Base-by-base conservation (phyloP, 257 asterid genomes). In the Nicotiana tabacum region DNA sequence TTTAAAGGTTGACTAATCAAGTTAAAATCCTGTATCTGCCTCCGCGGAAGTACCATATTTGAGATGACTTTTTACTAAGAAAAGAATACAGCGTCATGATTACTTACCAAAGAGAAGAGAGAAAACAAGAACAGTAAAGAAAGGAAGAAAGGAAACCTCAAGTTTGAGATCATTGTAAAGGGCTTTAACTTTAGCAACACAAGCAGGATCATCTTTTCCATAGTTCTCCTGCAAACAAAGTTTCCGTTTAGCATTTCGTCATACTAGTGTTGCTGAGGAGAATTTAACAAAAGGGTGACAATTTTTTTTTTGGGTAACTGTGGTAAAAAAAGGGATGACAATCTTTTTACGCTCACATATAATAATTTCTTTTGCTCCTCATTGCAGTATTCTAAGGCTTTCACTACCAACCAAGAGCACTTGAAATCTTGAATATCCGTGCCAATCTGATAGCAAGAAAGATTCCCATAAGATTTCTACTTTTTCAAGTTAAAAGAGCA, bases 381-480 rank as follows among this genome's bases (percentile, higher is more conserved):
- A 1, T 82, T 76, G 37, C 86, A 66, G 77, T 70, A 74, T 68
- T 88, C 89, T 0, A 88, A 17, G 35, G 89, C 89, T 83, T 84
- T 88, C 39, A 86, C 89, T 6, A 88, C 90, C 84, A 88, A 30
- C 90, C 90, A 88, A 37, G 90, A 85, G 85, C 90, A 88, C 72
- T 88, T 88, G 76, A 81, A 86, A 68, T 88, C 90, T 84, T 88
- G 85, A 46, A 88, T 88, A 77, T 88, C 90, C 6, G 89, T 84
- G 86, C 78, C 83, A 66, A 48, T 81, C 83, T 81, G 78, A 13
- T 2, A 43, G 64, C 37, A 29, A 72, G 61, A 48, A 37, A 72
- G 6, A 72, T 24, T 3, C 2, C 0, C 51, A 4, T 12, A 72
- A 46, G 0, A 46, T 72, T 2, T 72, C 2, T 21, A 72, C 6